Evolutionary conservation across 345 rosid genomes (phyloP).

Genomic region (Durio zibethinus): DNA sequence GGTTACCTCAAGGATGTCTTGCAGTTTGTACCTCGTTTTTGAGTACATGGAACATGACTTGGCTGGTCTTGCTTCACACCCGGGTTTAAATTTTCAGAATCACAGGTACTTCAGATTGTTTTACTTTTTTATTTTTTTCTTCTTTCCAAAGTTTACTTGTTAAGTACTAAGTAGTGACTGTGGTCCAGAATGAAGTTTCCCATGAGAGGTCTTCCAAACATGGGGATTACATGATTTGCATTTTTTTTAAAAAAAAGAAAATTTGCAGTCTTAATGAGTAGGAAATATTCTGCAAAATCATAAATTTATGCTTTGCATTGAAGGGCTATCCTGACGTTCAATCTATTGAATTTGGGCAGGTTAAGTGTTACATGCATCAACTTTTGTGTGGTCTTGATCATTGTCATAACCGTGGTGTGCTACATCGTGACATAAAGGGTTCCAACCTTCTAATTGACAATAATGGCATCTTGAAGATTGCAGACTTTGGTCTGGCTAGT

Average conservation of each 20-base stretch:
- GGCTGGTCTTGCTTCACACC: constrained; percentile 94
- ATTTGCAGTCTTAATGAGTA: neutral
- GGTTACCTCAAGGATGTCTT: constrained; percentile 98
- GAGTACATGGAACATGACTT: constrained; percentile 99
- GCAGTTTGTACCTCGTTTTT: constrained; percentile 96
- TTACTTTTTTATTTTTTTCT: neutral
- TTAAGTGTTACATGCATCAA: constrained; percentile 92
- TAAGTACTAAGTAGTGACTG: neutral
- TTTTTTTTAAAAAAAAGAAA: neutral
- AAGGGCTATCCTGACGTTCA: neutral
- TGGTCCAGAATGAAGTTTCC: neutral
- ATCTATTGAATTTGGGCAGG: constrained; percentile 43
- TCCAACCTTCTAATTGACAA: constrained; percentile 93
- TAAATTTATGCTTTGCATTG: neutral
- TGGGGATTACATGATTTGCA: neutral
- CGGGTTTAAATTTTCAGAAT: constrained; percentile 82
- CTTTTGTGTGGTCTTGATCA: constrained; percentile 85
- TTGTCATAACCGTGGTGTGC: constrained; percentile 88
- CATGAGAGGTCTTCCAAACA: neutral
- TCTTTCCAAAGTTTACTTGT: neutral
- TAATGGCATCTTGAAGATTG: constrained; percentile 85
- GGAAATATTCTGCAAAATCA: neutral
- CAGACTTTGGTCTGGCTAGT: constrained; percentile 97
- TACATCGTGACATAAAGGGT: constrained; percentile 97
- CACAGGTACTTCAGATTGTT: constrained; percentile 53